These are phyloP conservation scores for Fomitopsis betulina DNA, from an alignment of 1,284 basidiomycete species.

Conservation along the genomic window DNA sequence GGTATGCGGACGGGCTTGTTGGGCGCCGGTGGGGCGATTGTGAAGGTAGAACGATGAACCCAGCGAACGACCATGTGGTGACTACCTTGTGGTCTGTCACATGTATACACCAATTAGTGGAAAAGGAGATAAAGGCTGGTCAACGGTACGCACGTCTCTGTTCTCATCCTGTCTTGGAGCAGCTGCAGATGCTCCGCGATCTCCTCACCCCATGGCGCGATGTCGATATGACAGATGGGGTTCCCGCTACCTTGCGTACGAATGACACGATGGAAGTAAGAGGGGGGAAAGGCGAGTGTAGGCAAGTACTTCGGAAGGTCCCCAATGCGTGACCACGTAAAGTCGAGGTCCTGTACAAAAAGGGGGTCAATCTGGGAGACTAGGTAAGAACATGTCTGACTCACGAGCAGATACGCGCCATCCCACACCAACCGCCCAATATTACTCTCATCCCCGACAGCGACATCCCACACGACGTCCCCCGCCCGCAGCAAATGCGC, in stretches of 20 bases:
- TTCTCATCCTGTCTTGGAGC: constrained; percentile 70
- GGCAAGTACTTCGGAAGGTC: constrained; percentile 75
- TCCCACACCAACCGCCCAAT: constrained; percentile 77
- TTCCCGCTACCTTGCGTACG: constrained; percentile 54
- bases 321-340: constrained; percentile 66
- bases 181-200: constrained; percentile 68
- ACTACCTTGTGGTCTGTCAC: constrained; percentile 62
- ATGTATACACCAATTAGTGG: not conserved
- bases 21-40: constrained; percentile 41
- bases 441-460: constrained; percentile 79
- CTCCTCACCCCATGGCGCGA: constrained; percentile 71
- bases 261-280: constrained; percentile 81
- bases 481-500: constrained; percentile 57
- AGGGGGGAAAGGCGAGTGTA: constrained; percentile 72
- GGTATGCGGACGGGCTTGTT: constrained; percentile 22
- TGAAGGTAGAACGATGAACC: constrained; percentile 75
- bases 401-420: constrained; percentile 74
- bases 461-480: constrained; percentile 80
- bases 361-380: not conserved
- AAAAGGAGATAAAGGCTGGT: not conserved
- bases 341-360: constrained; percentile 66
- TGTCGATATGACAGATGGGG: constrained; percentile 68
- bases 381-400: constrained; percentile 29
- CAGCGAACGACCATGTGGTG: constrained; percentile 77
- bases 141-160: constrained; percentile 63